Conservation (phyloP, 2,329 filamentous ascomycete genomes). For the Colletotrichum cereale region DNA sequence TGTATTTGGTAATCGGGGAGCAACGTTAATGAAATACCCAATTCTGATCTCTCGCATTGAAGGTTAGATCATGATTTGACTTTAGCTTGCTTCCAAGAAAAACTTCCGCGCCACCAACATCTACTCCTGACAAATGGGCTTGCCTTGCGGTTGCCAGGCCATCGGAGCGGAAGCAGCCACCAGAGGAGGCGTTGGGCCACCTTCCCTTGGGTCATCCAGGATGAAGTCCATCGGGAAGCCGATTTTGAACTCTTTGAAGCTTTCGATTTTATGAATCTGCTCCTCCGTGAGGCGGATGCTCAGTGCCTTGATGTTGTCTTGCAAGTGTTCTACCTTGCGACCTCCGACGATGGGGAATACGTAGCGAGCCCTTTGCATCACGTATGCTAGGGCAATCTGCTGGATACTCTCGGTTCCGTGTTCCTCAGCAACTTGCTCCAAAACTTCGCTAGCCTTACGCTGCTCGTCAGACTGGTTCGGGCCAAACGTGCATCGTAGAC, state of each 20-base stretch:
- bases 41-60: background rate
- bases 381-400: slow-evolving; percentile 67
- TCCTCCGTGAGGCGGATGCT: slow-evolving; percentile 61
- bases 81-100: background rate
- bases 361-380: slow-evolving; percentile 63
- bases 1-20: background rate
- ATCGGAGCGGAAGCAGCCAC: slow-evolving; percentile 34
- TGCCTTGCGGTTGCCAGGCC: slow-evolving; percentile 29
- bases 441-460: slow-evolving; percentile 64
- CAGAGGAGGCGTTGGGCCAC: slow-evolving; percentile 22
- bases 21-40: background rate
- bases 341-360: slow-evolving; percentile 68
- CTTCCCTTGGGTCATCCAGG: slow-evolving; percentile 44
- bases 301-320: slow-evolving; percentile 68
- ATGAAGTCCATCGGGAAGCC: slow-evolving; percentile 66
- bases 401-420: slow-evolving; percentile 69
- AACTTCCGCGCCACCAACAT: background rate
- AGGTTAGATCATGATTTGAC: background rate
- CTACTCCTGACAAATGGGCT: slow-evolving; percentile 32
- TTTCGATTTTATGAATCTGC: slow-evolving; percentile 68
- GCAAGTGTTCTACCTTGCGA: slow-evolving; percentile 64
- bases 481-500: slow-evolving; percentile 48
- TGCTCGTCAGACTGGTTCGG: slow-evolving; percentile 61
- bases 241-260: slow-evolving; percentile 63
- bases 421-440: slow-evolving; percentile 70